Conservation (phyloP, 1,284 basidiomycete species). For the Peniophora sp. region DNA sequence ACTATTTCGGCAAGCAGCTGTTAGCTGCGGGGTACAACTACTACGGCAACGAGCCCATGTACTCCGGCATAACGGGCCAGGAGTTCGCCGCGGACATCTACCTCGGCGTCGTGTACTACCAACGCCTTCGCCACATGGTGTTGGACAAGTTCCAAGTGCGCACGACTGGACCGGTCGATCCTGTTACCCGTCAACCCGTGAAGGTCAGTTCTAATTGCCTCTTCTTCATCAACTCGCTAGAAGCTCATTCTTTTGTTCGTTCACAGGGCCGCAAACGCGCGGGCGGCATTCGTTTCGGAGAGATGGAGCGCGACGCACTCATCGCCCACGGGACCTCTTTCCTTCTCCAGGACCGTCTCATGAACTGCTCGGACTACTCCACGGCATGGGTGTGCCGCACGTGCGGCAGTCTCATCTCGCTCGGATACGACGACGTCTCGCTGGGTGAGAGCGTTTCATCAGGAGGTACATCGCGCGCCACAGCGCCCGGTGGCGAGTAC, state of each 20-base stretch:
- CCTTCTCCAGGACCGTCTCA: conserved; percentile 94
- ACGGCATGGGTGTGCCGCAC: conserved; percentile 97
- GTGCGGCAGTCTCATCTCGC: conserved; percentile 91
- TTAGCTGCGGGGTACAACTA: conserved; percentile 96
- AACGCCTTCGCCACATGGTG: conserved; percentile 98
- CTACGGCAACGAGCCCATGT: conserved; percentile 99
- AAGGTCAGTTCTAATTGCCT: conserved; percentile 54
- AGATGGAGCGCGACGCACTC: conserved; percentile 99
- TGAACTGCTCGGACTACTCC: conserved; percentile 99
- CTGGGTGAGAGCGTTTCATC: conserved; percentile 57
- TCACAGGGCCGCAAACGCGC: conserved; percentile 91
- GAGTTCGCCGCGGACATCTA: conserved; percentile 99
- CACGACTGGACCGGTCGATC: conserved; percentile 95
- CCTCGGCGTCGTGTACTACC: conserved; percentile 97
- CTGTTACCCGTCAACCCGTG: conserved; percentile 93
- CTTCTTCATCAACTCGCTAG: not conserved
- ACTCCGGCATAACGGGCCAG: conserved; percentile 97
- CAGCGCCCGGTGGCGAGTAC: conserved; percentile 78
- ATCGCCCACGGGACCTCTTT: conserved; percentile 98
- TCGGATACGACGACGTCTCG: conserved; percentile 85
- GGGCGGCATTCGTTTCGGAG: conserved; percentile 98
- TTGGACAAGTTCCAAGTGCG: conserved; percentile 99
- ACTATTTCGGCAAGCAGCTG: conserved; percentile 97
- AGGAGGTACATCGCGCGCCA: conserved; percentile 40
- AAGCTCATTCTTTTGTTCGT: not conserved